These are phyloP conservation scores for Puccinia polysora DNA, from an alignment of 1,284 basidiomycete genomes.

Conservation along the genomic window DNA sequence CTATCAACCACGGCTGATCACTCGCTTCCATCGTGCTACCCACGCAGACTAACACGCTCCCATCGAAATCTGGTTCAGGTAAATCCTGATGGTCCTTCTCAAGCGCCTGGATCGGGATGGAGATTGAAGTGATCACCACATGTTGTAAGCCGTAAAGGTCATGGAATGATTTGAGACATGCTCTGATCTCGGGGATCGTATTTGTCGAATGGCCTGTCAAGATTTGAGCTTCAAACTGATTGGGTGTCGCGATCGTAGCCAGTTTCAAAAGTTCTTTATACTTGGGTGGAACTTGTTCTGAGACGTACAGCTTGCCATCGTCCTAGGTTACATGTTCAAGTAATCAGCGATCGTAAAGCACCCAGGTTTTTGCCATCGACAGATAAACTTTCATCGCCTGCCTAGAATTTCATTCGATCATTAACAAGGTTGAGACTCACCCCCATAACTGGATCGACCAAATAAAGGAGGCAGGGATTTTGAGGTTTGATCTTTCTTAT, in stretches of 20 bases:
- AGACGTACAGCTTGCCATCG: slow-evolving; percentile 78
- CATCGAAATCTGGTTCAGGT: slow-evolving; percentile 35
- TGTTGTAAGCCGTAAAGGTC: slow-evolving; percentile 69
- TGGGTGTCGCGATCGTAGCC: slow-evolving; percentile 89
- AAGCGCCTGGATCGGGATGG: slow-evolving; percentile 51
- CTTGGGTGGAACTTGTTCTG: slow-evolving; percentile 77
- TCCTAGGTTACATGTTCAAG: slow-evolving; percentile 59
- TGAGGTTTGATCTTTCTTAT: slow-evolving; percentile 7
- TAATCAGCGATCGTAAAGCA: slow-evolving; percentile 61
- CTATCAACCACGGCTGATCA: slow-evolving; percentile 55
- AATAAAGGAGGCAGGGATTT: slow-evolving; percentile 26
- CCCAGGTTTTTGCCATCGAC: slow-evolving; percentile 43
- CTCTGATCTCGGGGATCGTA: slow-evolving; percentile 63
- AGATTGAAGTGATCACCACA: slow-evolving; percentile 85
- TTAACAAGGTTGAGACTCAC: slow-evolving; percentile 9
- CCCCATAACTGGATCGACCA: slow-evolving; percentile 43
- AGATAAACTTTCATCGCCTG: no score
- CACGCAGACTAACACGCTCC: slow-evolving; percentile 47
- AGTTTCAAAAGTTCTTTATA: slow-evolving; percentile 73
- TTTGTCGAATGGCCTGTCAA: slow-evolving; percentile 68
- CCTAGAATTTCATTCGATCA: background rate
- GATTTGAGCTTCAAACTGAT: slow-evolving; percentile 91
- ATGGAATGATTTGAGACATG: slow-evolving; percentile 72
- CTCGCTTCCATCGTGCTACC: slow-evolving; percentile 64
- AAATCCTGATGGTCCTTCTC: slow-evolving; percentile 50